Evolutionary conservation across 192 early-diverging fungal genomes (phyloP), one percentile per base, ranked within the genome.

Genomic region (Coemansia sp.): DNA sequence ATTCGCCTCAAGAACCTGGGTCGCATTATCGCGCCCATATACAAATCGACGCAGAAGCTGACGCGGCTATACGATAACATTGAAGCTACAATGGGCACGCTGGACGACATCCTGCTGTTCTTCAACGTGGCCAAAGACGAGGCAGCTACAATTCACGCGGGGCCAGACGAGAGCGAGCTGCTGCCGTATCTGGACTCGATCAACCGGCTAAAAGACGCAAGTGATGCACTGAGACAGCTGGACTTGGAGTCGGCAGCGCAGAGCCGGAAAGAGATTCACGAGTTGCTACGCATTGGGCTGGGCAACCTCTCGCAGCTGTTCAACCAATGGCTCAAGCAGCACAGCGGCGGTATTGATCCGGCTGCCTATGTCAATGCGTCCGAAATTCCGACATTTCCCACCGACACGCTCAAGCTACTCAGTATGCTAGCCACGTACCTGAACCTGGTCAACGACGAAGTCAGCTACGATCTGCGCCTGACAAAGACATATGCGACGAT

Each of bases 111-210:
- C 11, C 53, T 83, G 45, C 67, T 77, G 60, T 83, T 77, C 57
- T 83, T 83, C 57, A 77, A 83, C 61, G 71, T 73, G 14, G 75
- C 72, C 58, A 71, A 71, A 45, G 81, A 83, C 57, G 81, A 83
- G 64, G 48, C 72, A 4, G 71, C 68, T 3, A 77, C 72, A 1
- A 83, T 83, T 27, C 67, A 67, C 52, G 70, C 64, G 2, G 74
- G 80, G 6, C 81, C 81, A 16, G 71, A 83, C 66, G 69, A 83
- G 37, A 74, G 60, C 64, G 81, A 83, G 57, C 65, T 83, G 49
- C 67, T 83, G 38, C 81, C 81, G n/a, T 83, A 83, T 37, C 58
- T 83, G 65, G 71, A 77, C 65, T 83, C 81, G 6, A 83, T 83
- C 63, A 83, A 83, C 57, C 65, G 75, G 9, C 75, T 83, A 7